Conservation (phyloP, 768 basidiomycete species). For the Polyporus arcularius region DNA sequence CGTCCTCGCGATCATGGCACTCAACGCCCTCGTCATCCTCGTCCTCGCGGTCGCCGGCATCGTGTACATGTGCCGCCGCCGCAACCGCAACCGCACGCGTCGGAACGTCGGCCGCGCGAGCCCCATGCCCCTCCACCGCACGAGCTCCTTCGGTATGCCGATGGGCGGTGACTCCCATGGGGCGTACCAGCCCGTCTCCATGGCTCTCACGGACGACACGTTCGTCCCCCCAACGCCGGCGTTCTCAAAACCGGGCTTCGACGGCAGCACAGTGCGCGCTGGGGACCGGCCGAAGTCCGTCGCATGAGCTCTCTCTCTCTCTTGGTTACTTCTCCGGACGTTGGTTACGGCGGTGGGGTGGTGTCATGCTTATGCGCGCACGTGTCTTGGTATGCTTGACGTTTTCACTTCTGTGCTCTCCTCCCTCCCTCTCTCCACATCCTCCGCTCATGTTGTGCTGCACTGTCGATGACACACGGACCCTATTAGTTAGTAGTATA, state of each 20-base stretch:
- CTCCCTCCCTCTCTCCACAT: background rate
- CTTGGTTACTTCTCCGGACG: background rate
- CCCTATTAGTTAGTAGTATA: slow-evolving; percentile 13
- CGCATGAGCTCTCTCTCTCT: slow-evolving; percentile 29
- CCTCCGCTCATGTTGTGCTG: slow-evolving; percentile 17
- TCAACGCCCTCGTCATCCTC: slow-evolving; percentile 74
- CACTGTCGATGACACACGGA: slow-evolving; percentile 20
- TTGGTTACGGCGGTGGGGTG: background rate
- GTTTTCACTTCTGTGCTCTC: background rate
- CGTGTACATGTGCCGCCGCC: slow-evolving; percentile 52
- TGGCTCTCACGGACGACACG: slow-evolving; percentile 42
- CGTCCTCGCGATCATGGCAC: slow-evolving; percentile 72
- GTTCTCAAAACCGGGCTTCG: slow-evolving; percentile 30
- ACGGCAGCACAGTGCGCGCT: slow-evolving; percentile 12
- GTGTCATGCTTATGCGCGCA: slow-evolving; percentile 2
- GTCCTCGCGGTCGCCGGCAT: slow-evolving; percentile 55
- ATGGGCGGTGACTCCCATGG: slow-evolving; percentile 22
- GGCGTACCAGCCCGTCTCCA: slow-evolving; percentile 74
- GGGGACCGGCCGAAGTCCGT: slow-evolving; percentile 46
- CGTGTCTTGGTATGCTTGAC: background rate
- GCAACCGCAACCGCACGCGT: slow-evolving; percentile 34
- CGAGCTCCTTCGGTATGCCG: slow-evolving; percentile 19
- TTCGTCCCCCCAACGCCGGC: slow-evolving; percentile 38
- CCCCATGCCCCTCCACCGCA: slow-evolving; percentile 58
- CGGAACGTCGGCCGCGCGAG: slow-evolving; percentile 48